Conservation (phyloP, 2,329 filamentous ascomycete species). For the Microascus cirrosus region DNA sequence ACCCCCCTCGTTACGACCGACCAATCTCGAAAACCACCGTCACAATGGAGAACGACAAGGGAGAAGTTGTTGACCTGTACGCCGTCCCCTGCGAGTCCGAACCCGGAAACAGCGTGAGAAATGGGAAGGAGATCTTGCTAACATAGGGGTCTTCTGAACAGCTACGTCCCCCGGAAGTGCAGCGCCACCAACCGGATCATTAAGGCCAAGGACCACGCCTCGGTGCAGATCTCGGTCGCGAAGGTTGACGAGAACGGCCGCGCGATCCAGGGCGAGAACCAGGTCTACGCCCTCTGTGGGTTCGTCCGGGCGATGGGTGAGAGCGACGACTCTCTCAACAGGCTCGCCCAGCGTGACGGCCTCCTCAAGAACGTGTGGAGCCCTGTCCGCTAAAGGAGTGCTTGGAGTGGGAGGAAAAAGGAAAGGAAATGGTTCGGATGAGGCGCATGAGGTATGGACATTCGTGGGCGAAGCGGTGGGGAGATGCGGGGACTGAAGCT, state of each 20-base stretch:
- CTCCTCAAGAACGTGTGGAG: conserved; percentile 97
- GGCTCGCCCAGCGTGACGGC: conserved; percentile 89
- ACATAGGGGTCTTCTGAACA: conserved; percentile 24
- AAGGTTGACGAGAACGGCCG: conserved; percentile 99
- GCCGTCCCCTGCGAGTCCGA: conserved; percentile 20
- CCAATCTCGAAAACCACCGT: conserved; percentile 21
- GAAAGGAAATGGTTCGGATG: not conserved
- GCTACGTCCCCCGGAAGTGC: conserved; percentile 98
- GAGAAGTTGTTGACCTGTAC: conserved; percentile 98
- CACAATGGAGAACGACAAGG: conserved; percentile 99
- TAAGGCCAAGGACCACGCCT: conserved; percentile 99
- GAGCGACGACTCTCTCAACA: conserved; percentile 93
- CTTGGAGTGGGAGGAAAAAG: not conserved
- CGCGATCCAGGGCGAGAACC: conserved; percentile 86
- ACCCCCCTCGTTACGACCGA: not conserved
- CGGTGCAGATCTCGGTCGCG: conserved; percentile 90
- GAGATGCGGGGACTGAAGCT: not conserved
- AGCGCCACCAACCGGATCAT: conserved; percentile 99
- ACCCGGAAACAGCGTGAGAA: not conserved
- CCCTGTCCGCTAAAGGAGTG: conserved; percentile 46
- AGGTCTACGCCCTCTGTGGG: conserved; percentile 92
- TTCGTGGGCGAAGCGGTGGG: not conserved
- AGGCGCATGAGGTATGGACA: not conserved
- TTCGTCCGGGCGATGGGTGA: conserved; percentile 98
- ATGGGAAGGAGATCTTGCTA: conserved; percentile 11